A percentile compares a stretch with the other conserved stretches of the same genome.
phyloP scores from a whole-genome alignment of 108 stramenopile genomes.

The Craspedostauros australis region DNA sequence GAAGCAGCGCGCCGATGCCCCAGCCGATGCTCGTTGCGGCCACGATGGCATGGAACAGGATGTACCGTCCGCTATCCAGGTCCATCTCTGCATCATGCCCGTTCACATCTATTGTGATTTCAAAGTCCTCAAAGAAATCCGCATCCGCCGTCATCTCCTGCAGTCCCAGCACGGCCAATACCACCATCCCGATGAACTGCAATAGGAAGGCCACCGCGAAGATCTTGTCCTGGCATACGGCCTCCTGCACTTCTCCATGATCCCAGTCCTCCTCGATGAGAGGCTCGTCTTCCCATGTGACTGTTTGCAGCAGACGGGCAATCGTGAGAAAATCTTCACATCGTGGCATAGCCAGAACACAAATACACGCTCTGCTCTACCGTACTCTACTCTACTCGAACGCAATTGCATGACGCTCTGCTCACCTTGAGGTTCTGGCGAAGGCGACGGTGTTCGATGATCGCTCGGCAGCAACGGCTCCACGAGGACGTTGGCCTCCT shows the following conservation, averaged over 20 bases:
- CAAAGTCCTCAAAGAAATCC: background rate
- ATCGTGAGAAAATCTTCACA: no score
- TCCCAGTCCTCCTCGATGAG: constrained; percentile 26
- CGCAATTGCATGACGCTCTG: no score
- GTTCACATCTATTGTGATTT: background rate
- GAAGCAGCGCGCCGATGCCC: constrained; percentile 5
- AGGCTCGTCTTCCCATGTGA: no score
- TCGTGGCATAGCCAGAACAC: no score
- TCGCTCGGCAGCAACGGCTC: no score
- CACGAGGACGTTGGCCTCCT: no score
- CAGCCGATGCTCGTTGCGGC: constrained; percentile 8
- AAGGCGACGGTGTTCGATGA: no score
- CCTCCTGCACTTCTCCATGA: constrained; percentile 16
- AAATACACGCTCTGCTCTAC: no score
- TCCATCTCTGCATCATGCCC: background rate
- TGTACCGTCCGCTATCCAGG: background rate
- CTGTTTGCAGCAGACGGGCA: no score
- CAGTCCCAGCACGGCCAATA: constrained; percentile 11
- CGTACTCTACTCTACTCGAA: no score
- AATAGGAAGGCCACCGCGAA: constrained; percentile 16
- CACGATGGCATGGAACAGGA: background rate
- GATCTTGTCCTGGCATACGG: constrained; percentile 11
- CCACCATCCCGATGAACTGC: constrained; percentile 2
- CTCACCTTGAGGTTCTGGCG: no score
- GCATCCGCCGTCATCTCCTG: background rate